Percentiles rank a stretch among this genome's conserved stretches.
phyloP scores from a whole-genome alignment of 345 rosid genomes.

The Barbarea vulgaris region DNA sequence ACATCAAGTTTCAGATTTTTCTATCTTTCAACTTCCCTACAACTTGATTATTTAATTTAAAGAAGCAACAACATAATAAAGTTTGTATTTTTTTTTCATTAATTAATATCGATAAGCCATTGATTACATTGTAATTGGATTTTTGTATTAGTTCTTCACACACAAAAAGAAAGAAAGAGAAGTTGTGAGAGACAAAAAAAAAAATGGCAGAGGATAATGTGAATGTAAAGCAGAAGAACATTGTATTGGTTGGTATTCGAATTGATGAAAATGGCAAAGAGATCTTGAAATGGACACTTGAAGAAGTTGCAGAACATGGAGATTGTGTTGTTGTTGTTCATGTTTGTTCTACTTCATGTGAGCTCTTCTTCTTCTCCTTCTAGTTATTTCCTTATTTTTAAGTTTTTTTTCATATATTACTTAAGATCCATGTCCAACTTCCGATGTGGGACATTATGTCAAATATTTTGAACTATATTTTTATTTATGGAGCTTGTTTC shows the following conservation, averaged over 20 bases:
- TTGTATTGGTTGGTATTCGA: conserved; percentile 69
- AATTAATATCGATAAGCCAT: neutral
- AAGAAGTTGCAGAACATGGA: conserved; percentile 81
- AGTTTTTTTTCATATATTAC: no score
- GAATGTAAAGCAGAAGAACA: conserved; percentile 48
- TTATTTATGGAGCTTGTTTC: neutral
- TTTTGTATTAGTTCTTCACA: conserved; percentile 26
- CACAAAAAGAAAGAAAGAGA: neutral
- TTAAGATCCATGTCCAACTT: no score
- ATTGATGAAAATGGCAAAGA: conserved; percentile 65
- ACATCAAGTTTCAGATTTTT: conserved; percentile 36
- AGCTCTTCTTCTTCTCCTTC: conserved; percentile 15
- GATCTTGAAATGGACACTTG: conserved; percentile 77
- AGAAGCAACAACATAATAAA: neutral
- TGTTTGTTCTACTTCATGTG: conserved; percentile 64
- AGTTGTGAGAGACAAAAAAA: neutral
- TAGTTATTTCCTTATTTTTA: neutral
- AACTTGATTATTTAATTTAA: conserved; percentile 13
- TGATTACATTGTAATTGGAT: neutral
- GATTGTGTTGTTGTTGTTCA: conserved; percentile 76
- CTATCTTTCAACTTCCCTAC: conserved; percentile 18
- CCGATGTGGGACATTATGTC: no score
- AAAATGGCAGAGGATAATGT: conserved; percentile 45
- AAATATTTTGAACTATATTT: no score
- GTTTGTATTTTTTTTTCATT: neutral